phyloP scores from a whole-genome alignment of 176 grass and related monocot species.

The Sorghum bicolor region DNA sequence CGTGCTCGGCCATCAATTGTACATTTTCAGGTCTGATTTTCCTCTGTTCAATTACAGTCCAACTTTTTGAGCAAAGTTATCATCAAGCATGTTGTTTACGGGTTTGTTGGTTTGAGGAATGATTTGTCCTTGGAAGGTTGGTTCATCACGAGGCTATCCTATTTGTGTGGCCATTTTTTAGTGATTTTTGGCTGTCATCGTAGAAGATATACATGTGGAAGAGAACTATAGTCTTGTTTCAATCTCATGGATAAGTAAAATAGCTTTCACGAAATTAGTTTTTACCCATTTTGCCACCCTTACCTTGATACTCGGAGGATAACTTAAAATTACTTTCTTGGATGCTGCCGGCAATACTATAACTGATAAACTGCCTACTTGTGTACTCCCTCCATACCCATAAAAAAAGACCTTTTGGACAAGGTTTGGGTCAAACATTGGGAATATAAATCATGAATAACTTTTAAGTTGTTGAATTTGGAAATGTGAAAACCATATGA shows the following conservation, averaged over 20 bases:
- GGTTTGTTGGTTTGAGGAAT: neutral
- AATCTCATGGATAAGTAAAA: neutral
- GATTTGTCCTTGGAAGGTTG: neutral
- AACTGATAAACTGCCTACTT: neutral
- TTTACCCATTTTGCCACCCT: neutral
- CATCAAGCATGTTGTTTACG: neutral
- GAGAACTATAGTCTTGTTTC: neutral
- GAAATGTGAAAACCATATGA: too few species aligned
- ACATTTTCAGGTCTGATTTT: constrained; percentile 85
- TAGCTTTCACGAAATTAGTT: neutral
- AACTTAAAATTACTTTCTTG: neutral
- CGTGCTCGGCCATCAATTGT: constrained; percentile 60
- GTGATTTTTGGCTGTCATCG: neutral
- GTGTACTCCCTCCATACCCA: too few species aligned
- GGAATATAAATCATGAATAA: too few species aligned
- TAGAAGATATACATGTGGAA: neutral
- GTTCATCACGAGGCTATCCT: neutral
- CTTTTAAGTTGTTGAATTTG: too few species aligned
- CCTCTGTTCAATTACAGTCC: neutral
- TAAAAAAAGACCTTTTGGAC: too few species aligned
- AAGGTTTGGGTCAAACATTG: too few species aligned
- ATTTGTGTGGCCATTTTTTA: neutral
- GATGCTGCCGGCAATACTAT: neutral
- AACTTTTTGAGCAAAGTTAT: neutral
- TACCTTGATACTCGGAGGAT: neutral